Evolutionary conservation across 2,329 filamentous ascomycete species (phyloP).

Genomic region (Myriosclerotinia curreyana): DNA sequence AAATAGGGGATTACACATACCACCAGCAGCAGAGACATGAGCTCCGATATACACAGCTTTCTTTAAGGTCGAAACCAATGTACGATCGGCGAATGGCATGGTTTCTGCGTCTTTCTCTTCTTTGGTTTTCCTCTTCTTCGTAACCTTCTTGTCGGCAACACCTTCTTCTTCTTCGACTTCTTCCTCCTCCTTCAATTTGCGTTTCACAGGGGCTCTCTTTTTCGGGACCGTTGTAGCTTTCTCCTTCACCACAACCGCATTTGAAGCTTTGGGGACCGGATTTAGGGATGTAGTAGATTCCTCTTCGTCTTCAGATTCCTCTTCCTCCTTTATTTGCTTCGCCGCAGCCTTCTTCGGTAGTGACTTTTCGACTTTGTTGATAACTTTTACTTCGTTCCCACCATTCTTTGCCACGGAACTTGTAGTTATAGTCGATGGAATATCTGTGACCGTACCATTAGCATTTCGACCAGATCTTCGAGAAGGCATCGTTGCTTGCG

Average conservation of each 20-base stretch:
- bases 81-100: slow-evolving; percentile 67
- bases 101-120: slow-evolving; percentile 54
- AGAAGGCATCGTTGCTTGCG: slow-evolving; percentile 32
- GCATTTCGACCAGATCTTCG: slow-evolving; percentile 29
- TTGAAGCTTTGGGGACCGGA: not conserved
- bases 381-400: slow-evolving; percentile 27
- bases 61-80: slow-evolving; percentile 60
- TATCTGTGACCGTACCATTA: slow-evolving; percentile 16
- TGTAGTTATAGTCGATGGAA: slow-evolving; percentile 16
- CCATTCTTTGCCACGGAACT: slow-evolving; percentile 24
- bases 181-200: slow-evolving; percentile 34
- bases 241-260: not conserved
- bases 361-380: slow-evolving; percentile 23
- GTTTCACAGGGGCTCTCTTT: slow-evolving; percentile 33
- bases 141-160: slow-evolving; percentile 29
- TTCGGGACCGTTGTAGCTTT: not conserved
- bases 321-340: slow-evolving; percentile 8
- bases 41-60: slow-evolving; percentile 80
- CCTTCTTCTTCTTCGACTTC: slow-evolving; percentile 27
- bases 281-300: not conserved
- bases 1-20: slow-evolving; percentile 45
- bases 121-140: slow-evolving; percentile 52
- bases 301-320: not conserved
- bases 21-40: slow-evolving; percentile 87
- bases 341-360: not conserved